Evolutionary conservation across 1,284 basidiomycete genomes (phyloP).

Genomic region (Sphagnurus paluster): DNA sequence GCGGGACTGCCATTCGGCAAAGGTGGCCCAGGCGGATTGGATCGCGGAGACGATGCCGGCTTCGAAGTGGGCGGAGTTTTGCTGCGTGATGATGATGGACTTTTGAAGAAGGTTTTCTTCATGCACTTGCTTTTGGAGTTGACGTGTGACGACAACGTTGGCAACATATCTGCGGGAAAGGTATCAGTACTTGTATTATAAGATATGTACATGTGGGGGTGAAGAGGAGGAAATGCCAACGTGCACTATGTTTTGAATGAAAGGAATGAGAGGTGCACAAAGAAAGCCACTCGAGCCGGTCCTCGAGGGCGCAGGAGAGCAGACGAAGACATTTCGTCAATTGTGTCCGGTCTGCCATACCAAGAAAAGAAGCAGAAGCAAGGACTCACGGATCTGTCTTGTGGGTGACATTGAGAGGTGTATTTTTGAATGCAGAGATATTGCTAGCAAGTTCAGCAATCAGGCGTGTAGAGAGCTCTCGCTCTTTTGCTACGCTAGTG

Average conservation of each 20-base stretch:
- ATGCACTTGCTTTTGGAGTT: conserved; percentile 92
- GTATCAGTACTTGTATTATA: too few species aligned
- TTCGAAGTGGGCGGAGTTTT: conserved; percentile 97
- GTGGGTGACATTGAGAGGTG: conserved; percentile 84
- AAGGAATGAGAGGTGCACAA: too few species aligned
- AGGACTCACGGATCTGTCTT: conserved; percentile 83
- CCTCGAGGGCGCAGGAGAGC: too few species aligned
- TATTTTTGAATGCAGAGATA: conserved; percentile 93
- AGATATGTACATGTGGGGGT: too few species aligned
- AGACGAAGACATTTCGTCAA: too few species aligned
- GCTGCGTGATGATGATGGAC: conserved; percentile 98
- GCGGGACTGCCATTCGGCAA: conserved; percentile 95
- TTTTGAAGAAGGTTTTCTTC: conserved; percentile 99
- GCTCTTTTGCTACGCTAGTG: conserved; percentile 90
- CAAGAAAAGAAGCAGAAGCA: conserved; percentile 1
- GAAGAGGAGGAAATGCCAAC: too few species aligned
- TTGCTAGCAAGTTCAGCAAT: conserved; percentile 88
- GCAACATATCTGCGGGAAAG: conserved; percentile 49
- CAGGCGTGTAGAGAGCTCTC: conserved; percentile 85
- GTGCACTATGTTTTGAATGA: too few species aligned
- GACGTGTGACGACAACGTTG: conserved; percentile 83
- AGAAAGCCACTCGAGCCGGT: too few species aligned
- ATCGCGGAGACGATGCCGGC: conserved; percentile 95
- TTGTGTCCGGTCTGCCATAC: too few species aligned
- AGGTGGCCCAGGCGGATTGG: conserved; percentile 95